Conservation (phyloP, 2,329 filamentous ascomycete genomes). For the Aspergillus sp. region DNA sequence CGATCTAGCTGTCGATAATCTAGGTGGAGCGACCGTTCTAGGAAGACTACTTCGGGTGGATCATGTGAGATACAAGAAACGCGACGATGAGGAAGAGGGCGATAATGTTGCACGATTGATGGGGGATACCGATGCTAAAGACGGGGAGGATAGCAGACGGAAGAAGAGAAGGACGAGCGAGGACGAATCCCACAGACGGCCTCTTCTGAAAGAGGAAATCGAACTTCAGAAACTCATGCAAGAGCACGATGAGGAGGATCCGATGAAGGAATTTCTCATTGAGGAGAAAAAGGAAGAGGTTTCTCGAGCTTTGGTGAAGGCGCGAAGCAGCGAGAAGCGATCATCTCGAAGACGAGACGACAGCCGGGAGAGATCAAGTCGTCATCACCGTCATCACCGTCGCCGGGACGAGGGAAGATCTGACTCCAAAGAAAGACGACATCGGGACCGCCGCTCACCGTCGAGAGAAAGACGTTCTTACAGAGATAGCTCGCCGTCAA, state of each 20-base stretch:
- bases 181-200: slow-evolving; percentile 46
- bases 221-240: slow-evolving; percentile 71
- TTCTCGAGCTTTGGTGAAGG: slow-evolving; percentile 59
- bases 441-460: slow-evolving; percentile 22
- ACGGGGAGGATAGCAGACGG: slow-evolving; percentile 31
- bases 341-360: slow-evolving; percentile 26
- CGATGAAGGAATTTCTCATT: slow-evolving; percentile 89
- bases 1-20: slow-evolving; percentile 91
- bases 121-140: slow-evolving; percentile 42
- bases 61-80: slow-evolving; percentile 84
- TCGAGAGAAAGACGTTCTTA: slow-evolving; percentile 18
- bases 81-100: slow-evolving; percentile 61
- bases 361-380: slow-evolving; percentile 36
- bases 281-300: slow-evolving; percentile 91
- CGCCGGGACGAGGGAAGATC: slow-evolving; percentile 25
- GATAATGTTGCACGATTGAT: slow-evolving; percentile 46
- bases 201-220: slow-evolving; percentile 72
- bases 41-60: slow-evolving; percentile 82
- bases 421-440: slow-evolving; percentile 25
- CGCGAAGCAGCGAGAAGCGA: slow-evolving; percentile 49
- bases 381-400: slow-evolving; percentile 43
- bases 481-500: slow-evolving; percentile 19
- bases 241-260: slow-evolving; percentile 90
- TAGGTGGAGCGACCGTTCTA: slow-evolving; percentile 78
- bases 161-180: slow-evolving; percentile 31